phyloP scores from a whole-genome alignment of 116 monocot genomes.

The Phalaenopsis hybrid region DNA sequence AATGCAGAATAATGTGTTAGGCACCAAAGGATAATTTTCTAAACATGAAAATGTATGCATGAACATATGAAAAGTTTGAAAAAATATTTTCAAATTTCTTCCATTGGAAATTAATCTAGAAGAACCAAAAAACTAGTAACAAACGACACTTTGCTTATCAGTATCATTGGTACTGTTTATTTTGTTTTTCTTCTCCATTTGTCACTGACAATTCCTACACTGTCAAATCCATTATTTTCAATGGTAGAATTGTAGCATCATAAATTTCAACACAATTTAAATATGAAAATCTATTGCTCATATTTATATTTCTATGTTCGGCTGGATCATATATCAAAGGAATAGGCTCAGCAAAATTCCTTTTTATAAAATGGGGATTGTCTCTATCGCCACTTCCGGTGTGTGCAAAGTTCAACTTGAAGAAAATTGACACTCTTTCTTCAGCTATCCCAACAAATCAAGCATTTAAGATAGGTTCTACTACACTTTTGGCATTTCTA shows the following conservation, averaged over 20 bases:
- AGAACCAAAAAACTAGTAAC: neutral
- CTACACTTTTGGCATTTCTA: neutral
- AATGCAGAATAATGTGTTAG: constrained; percentile 3
- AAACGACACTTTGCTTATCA: neutral
- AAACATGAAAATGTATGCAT: neutral
- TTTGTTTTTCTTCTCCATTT: neutral
- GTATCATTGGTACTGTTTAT: neutral
- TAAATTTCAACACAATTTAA: neutral
- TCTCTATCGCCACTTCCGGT: neutral
- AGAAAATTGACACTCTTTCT: neutral
- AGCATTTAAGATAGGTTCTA: neutral
- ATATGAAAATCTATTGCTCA: neutral
- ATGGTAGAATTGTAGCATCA: neutral
- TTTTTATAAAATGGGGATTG: neutral
- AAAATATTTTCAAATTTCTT: neutral
- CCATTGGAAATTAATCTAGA: neutral
- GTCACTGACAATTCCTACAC: neutral
- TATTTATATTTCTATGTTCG: neutral
- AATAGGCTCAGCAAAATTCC: neutral
- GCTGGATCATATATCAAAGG: neutral
- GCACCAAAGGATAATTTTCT: neutral
- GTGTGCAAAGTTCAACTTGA: neutral
- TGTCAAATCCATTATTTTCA: neutral
- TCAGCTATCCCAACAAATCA: neutral
- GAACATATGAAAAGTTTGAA: neutral